Evolutionary conservation across 163 green algal species (phyloP).

Genomic region (Volvox carteri): DNA sequence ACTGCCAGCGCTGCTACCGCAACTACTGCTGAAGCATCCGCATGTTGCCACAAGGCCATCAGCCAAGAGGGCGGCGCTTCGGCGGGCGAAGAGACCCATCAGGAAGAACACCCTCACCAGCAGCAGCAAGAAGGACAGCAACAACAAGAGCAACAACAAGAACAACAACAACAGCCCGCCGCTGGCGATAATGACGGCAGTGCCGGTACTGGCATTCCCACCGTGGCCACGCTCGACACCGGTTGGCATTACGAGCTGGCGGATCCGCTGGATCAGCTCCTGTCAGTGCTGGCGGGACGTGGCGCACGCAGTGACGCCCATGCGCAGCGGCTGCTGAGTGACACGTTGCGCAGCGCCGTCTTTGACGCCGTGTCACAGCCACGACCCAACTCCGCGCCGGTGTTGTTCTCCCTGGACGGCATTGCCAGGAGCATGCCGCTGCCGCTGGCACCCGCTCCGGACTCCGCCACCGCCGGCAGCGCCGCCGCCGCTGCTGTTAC

Average conservation of each 20-base stretch:
- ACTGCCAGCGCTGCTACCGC: too few species aligned
- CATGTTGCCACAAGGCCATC: too few species aligned
- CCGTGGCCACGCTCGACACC: neutral
- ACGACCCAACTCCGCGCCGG: slow-evolving; percentile 9
- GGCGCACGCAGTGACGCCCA: slow-evolving; percentile 36
- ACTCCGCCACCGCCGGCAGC: too few species aligned
- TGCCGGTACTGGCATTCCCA: neutral
- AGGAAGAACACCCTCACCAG: too few species aligned
- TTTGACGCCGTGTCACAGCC: neutral
- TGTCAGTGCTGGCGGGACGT: slow-evolving; percentile 7
- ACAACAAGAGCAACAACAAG: neutral
- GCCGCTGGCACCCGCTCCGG: neutral
- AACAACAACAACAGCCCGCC: neutral
- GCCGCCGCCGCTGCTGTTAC: too few species aligned
- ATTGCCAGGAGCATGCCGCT: neutral
- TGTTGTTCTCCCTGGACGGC: neutral
- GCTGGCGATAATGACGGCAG: too few species aligned
- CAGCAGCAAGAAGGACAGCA: neutral
- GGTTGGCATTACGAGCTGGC: neutral
- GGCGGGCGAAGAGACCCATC: too few species aligned
- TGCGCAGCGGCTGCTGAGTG: neutral
- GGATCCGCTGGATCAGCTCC: slow-evolving; percentile 20
- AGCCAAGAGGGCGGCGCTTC: too few species aligned
- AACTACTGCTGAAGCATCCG: too few species aligned
- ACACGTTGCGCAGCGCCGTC: slow-evolving; percentile 16